A percentile compares a stretch with the other conserved stretches of the same genome.
phyloP scores from a whole-genome alignment of 1,139 yeast genomes.

The Hyphopichia burtonii region DNA sequence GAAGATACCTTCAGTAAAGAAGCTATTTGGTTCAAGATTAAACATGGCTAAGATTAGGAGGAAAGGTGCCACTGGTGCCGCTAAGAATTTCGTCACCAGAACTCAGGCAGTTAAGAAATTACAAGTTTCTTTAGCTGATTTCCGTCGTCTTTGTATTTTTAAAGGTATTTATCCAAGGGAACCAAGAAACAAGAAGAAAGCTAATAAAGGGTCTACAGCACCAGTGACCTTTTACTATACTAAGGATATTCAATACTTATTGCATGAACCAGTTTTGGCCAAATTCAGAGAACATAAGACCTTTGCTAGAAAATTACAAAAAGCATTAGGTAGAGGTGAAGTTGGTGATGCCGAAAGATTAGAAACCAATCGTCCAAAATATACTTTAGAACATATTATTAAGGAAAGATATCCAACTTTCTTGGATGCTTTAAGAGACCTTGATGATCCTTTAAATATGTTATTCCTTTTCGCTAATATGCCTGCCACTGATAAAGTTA shows the following conservation, averaged over 20 bases:
- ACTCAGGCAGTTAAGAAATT: slow-evolving; percentile 92
- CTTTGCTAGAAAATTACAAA: slow-evolving; percentile 85
- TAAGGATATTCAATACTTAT: slow-evolving; percentile 89
- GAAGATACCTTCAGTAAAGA: no score
- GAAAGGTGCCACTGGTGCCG: slow-evolving; percentile 86
- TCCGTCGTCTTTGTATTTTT: slow-evolving; percentile 95
- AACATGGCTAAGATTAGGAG: slow-evolving; percentile 51
- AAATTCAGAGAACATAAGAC: slow-evolving; percentile 96
- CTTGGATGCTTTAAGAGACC: slow-evolving; percentile 85
- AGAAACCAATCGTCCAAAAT: slow-evolving; percentile 78
- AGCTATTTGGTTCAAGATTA: not conserved
- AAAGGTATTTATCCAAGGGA: slow-evolving; percentile 97
- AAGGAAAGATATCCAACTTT: slow-evolving; percentile 96
- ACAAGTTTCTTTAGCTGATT: slow-evolving; percentile 95
- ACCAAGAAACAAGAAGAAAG: slow-evolving; percentile 94
- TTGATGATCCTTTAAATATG: slow-evolving; percentile 96
- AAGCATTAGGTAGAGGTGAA: slow-evolving; percentile 91
- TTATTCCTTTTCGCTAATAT: slow-evolving; percentile 87
- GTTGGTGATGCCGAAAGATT: slow-evolving; percentile 82
- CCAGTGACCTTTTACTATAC: slow-evolving; percentile 92
- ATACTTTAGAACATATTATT: slow-evolving; percentile 84
- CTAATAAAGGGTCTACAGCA: slow-evolving; percentile 95
- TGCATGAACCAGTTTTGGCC: slow-evolving; percentile 91
- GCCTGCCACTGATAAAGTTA: slow-evolving; percentile 89
- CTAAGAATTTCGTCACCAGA: slow-evolving; percentile 89